phyloP scores from a whole-genome alignment of 495 filamentous ascomycete species.

The Neurospora hispaniola region DNA sequence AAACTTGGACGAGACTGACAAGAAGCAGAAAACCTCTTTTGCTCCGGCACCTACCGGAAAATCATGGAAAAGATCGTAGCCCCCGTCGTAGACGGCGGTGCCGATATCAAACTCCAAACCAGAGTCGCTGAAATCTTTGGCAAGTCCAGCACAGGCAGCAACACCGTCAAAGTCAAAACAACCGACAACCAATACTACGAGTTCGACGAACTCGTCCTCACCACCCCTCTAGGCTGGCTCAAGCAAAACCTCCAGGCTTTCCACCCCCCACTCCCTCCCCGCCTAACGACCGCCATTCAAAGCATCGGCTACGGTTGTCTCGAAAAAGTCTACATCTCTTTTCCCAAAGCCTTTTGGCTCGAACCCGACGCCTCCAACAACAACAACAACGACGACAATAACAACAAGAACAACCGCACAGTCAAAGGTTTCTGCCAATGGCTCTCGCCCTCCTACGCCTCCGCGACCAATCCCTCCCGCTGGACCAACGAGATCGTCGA shows the following conservation, averaged over 20 bases:
- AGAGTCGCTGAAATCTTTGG: constrained; percentile 32
- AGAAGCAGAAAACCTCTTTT: constrained; percentile 69
- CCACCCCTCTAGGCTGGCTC: constrained; percentile 79
- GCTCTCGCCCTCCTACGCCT: constrained; percentile 53
- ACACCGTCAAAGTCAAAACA: constrained; percentile 44
- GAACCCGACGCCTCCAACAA: constrained; percentile 3
- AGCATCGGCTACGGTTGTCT: constrained; percentile 77
- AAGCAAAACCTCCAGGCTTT: constrained; percentile 67
- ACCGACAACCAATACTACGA: constrained; percentile 37
- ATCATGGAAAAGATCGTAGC: constrained; percentile 61
- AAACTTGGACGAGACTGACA: background rate
- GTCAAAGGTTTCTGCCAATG: constrained; percentile 55
- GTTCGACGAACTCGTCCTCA: constrained; percentile 83
- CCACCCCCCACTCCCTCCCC: constrained; percentile 53
- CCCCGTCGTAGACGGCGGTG: constrained; percentile 44
- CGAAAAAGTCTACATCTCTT: constrained; percentile 88
- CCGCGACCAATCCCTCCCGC: constrained; percentile 45
- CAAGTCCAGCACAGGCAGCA: constrained; percentile 31
- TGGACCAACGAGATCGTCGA: constrained; percentile 80
- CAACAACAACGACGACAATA: background rate
- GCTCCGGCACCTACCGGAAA: constrained; percentile 72
- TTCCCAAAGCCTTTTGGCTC: constrained; percentile 57
- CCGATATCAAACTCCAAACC: constrained; percentile 48
- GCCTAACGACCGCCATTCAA: constrained; percentile 59
- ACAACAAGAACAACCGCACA: constrained; percentile 11